Percentiles rank a stretch among this genome's conserved stretches.
Conservation (phyloP, 257 asterid species). For the Scutellaria galericulata region DNA sequence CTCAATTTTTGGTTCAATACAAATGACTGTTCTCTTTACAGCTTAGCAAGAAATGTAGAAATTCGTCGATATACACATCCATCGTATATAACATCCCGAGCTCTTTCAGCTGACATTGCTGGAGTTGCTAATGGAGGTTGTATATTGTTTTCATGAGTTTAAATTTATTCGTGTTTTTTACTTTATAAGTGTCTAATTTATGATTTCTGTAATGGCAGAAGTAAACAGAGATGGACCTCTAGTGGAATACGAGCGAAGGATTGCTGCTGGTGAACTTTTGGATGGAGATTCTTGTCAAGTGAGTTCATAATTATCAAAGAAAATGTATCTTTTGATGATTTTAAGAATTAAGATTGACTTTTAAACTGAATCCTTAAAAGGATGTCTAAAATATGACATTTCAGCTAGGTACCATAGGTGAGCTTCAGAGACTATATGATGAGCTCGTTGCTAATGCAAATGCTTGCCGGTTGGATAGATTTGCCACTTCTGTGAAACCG, state of each 20-base stretch:
- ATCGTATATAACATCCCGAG: slow-evolving; percentile 41
- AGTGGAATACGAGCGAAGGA: slow-evolving; percentile 67
- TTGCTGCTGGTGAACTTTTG: slow-evolving; percentile 65
- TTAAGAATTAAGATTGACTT: not conserved
- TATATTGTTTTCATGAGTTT: slow-evolving; percentile 4
- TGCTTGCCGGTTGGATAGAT: slow-evolving; percentile 68
- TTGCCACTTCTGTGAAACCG: slow-evolving; percentile 57
- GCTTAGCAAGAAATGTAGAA: slow-evolving; percentile 40
- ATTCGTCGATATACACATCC: slow-evolving; percentile 42
- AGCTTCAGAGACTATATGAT: slow-evolving; percentile 79
- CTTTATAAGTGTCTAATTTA: not conserved
- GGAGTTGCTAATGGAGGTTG: slow-evolving; percentile 52
- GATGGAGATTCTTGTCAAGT: slow-evolving; percentile 81
- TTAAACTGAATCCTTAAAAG: not conserved
- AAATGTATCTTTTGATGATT: not conserved
- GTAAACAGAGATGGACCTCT: slow-evolving; percentile 64
- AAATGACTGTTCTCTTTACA: slow-evolving; percentile 27
- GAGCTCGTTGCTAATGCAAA: slow-evolving; percentile 69
- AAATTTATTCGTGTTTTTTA: not conserved
- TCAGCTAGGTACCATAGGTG: slow-evolving; percentile 77
- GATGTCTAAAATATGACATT: slow-evolving; percentile 27
- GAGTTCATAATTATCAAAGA: not conserved
- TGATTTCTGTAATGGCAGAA: slow-evolving; percentile 33
- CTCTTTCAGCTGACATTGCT: slow-evolving; percentile 44
- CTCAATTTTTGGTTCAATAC: slow-evolving; percentile 30